Conservation (phyloP, 192 early-diverging fungal genomes). For the Coemansia sp. region DNA sequence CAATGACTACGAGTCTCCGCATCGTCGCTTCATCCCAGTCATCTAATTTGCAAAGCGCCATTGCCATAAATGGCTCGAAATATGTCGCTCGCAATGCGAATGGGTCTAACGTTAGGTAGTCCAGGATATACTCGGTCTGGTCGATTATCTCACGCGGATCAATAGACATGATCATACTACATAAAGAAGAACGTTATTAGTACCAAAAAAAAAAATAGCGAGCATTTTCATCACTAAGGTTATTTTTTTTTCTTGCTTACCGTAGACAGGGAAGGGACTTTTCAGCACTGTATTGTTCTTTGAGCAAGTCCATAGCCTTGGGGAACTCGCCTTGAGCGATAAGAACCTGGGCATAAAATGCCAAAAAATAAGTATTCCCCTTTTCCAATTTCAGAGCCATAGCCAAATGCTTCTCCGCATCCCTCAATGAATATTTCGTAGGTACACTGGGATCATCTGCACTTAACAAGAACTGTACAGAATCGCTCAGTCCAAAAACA, state of each 20-base stretch:
- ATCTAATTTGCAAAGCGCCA: neutral
- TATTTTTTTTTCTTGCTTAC: slow-evolving; percentile 18
- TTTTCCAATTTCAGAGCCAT: slow-evolving; percentile 26
- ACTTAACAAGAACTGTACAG: slow-evolving; percentile 20
- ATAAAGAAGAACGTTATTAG: neutral
- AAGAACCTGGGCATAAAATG: slow-evolving; percentile 38
- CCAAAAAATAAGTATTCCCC: slow-evolving; percentile 27
- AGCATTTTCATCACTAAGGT: neutral
- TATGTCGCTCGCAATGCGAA: slow-evolving; percentile 19
- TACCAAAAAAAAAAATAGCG: neutral
- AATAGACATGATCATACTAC: slow-evolving; percentile 40
- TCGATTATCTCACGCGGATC: slow-evolving; percentile 7
- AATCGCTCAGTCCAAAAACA: slow-evolving; percentile 31
- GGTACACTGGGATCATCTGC: neutral
- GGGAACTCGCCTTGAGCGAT: slow-evolving; percentile 20
- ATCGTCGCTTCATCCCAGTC: neutral
- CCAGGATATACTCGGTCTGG: slow-evolving; percentile 26
- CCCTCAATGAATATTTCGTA: slow-evolving; percentile 27
- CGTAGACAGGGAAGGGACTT: slow-evolving; percentile 18
- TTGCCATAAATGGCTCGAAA: slow-evolving; percentile 21
- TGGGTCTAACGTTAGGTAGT: slow-evolving; percentile 46
- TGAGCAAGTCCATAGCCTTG: slow-evolving; percentile 12
- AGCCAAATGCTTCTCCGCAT: slow-evolving; percentile 28
- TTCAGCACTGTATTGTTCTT: slow-evolving; percentile 11
- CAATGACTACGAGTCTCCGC: slow-evolving; percentile 15